Percentiles rank a stretch among this genome's conserved stretches.
Conservation (phyloP, 2,329 filamentous ascomycete genomes). For the Fusarium goolgardi region DNA sequence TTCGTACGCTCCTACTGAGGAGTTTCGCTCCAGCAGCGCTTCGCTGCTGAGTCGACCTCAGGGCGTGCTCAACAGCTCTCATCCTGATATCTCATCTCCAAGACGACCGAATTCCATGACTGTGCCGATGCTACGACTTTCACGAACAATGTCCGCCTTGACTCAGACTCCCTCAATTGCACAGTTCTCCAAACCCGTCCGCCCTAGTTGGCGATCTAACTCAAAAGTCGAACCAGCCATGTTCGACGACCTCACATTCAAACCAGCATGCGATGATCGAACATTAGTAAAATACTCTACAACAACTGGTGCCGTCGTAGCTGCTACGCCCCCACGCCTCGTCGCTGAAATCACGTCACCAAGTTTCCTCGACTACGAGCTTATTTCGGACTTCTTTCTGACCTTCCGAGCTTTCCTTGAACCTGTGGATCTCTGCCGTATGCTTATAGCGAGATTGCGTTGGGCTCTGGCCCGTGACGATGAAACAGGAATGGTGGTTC, state of each 20-base stretch:
- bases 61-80: conserved; percentile 42
- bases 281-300: conserved; percentile 85
- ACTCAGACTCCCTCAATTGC: conserved; percentile 52
- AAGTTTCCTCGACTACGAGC: conserved; percentile 94
- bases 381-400: conserved; percentile 97
- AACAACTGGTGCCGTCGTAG: conserved; percentile 78
- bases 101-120: conserved; percentile 54
- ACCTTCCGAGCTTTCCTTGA: conserved; percentile 92
- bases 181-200: conserved; percentile 56
- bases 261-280: conserved; percentile 81
- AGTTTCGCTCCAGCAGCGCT: conserved; percentile 71
- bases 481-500: conserved; percentile 91
- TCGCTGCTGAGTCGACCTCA: conserved; percentile 59
- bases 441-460: conserved; percentile 84
- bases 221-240: conserved; percentile 75
- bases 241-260: conserved; percentile 83
- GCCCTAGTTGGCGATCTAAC: conserved; percentile 62
- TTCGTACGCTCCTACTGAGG: conserved; percentile 81
- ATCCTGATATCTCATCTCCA: conserved; percentile 44
- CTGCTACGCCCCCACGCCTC: conserved; percentile 89
- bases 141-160: conserved; percentile 35
- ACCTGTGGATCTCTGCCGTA: conserved; percentile 78
- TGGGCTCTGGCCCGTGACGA: conserved; percentile 87
- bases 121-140: conserved; percentile 52
- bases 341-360: conserved; percentile 97